phyloP scores from a whole-genome alignment of 495 filamentous ascomycete species.

The Penicillium lividum region DNA sequence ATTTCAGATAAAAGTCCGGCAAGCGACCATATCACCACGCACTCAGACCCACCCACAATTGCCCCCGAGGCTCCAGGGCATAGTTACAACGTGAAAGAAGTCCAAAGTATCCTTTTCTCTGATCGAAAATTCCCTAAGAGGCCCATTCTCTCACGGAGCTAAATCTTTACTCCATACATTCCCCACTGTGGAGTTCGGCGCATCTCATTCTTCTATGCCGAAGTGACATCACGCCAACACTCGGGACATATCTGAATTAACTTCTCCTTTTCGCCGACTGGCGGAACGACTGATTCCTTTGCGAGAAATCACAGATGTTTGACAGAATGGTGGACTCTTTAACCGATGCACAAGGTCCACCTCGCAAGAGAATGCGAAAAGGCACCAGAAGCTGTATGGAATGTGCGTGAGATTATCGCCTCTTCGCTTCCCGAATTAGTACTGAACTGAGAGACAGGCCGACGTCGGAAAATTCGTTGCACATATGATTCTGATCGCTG shows the following conservation, averaged over 20 bases:
- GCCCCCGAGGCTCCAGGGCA: not conserved
- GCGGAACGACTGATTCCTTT: not conserved
- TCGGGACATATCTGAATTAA: not conserved
- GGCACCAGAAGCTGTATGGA: constrained; percentile 44
- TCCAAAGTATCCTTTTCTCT: too few relatives aligned
- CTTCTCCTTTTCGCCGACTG: not conserved
- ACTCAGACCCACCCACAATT: not conserved
- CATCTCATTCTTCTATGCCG: not conserved
- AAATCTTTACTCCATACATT: not conserved
- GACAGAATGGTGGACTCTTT: constrained; percentile 19
- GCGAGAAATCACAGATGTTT: not conserved
- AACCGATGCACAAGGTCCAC: constrained; percentile 27
- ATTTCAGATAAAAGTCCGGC: not conserved
- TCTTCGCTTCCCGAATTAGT: not conserved
- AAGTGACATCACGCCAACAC: not conserved
- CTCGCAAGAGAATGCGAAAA: constrained; percentile 42
- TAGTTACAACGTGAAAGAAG: too few relatives aligned
- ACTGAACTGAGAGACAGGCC: constrained; percentile 23
- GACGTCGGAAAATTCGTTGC: constrained; percentile 45
- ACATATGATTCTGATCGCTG: constrained; percentile 32
- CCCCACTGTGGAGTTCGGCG: not conserved
- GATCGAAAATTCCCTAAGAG: not conserved
- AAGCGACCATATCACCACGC: constrained; percentile 2
- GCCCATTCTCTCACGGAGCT: not conserved
- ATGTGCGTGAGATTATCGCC: constrained; percentile 26